Evolutionary conservation across 805 yeast species (phyloP), one percentile per base, ranked within the genome.

Genomic region (Monosporozyma aerobia): DNA sequence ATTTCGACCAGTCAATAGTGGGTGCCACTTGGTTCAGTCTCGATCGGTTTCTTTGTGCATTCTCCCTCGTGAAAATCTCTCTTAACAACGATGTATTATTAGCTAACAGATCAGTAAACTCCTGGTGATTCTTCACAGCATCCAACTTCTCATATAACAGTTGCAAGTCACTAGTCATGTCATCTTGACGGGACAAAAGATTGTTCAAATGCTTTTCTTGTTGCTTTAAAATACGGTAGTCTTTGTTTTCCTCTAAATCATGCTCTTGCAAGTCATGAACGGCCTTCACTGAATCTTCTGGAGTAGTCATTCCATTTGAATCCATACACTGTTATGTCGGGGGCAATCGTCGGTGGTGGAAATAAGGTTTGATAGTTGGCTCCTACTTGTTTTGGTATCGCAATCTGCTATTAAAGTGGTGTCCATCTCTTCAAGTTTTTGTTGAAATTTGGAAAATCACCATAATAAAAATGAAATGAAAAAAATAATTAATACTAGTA

Each of bases 11-110:
- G 32, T 59, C 62, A 10, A 64, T 46, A 14, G 51, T 51, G 5
- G 41, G 39, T 19, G 37, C 29, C 16, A 29, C 44, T 48, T 23
- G 46, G 25, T 32, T 51, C 25, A 16, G n/a, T 6, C 33, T 33
- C 7, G 27, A n/a, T 41, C 43, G 48, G 35, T 48, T 53, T 50
- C 49, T 50, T 51, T 41, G 44, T 37, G 53, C 56, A 11, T 61
- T 60, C 51, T 65, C 69, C 47, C 58, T 44, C 16, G 69, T 62
- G 55, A 67, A 65, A n/a, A 65, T 60, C 53, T 64, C 63, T 35
- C 63, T 53, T 50, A 67, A 55, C 45, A 65, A 50, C 22, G 54
- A 44, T 35, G 57, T 57, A 52, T 59, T 59, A 39, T 61, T 59
- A 56, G 58, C 54, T 49, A 67, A 52, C 29, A 61, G 57, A 52